Evolutionary conservation across 306 rosid species (phyloP).

Genomic region (Sphenostylis stenocarpa): DNA sequence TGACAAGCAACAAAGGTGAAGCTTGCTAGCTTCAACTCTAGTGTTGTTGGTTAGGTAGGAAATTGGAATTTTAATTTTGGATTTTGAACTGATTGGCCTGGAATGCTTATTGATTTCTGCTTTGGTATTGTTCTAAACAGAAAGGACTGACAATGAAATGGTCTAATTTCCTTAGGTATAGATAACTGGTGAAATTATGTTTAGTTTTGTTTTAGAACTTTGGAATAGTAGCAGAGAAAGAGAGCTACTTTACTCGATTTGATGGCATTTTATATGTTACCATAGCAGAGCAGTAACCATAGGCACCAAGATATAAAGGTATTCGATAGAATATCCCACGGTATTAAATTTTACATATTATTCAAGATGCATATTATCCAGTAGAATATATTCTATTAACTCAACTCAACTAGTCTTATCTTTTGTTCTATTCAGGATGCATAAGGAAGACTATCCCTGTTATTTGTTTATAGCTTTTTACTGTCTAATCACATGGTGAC

Average conservation of each 20-base stretch:
- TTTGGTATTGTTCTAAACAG: neutral
- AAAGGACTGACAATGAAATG: neutral
- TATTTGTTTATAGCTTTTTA: conserved; percentile 10
- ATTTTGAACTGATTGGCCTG: neutral
- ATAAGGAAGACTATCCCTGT: neutral
- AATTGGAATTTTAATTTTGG: conserved; percentile 9
- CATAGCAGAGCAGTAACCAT: neutral
- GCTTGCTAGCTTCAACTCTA: neutral
- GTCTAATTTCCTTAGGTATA: neutral
- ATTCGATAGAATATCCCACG: neutral
- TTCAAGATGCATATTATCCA: neutral
- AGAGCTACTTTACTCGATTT: neutral
- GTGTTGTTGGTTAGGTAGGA: neutral
- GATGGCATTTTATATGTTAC: neutral
- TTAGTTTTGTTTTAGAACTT: neutral
- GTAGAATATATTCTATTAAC: neutral
- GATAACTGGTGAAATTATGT: neutral
- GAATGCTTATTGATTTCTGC: neutral
- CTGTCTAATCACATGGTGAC: neutral
- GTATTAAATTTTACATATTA: neutral
- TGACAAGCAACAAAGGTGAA: neutral
- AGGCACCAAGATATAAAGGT: neutral
- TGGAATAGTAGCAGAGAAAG: neutral
- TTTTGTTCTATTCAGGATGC: neutral
- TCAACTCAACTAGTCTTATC: neutral